Base-by-base conservation (phyloP, 2,329 filamentous ascomycete species). In the Diaporthe caulivora region DNA sequence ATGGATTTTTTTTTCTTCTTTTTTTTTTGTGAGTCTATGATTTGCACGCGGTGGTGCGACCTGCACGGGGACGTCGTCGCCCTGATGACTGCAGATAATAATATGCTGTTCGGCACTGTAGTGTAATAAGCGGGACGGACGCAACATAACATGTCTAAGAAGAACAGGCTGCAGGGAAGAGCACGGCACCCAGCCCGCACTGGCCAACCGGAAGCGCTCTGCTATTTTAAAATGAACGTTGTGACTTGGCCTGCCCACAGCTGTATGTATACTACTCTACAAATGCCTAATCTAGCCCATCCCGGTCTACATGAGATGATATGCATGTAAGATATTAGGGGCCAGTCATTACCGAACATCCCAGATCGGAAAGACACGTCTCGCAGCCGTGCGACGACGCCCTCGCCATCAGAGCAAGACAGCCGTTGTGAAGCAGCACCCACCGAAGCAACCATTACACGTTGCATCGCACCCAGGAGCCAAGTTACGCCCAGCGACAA, bases 181-280 rank as follows among this genome's bases (percentile, higher is more conserved):
- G 60, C 29, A 29, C 8, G 49, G 40, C 62, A 67, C 15, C 62
- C 13, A 18, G 51, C 34, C 31, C 44, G 6, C 55, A 54, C 21
- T 44, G 31, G 49, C 69, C 69, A 71, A 71, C 34, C 24, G n/a
- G 47, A 31, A 11, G n/a, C 31, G 24, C 24, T 2, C 54, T 62
- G 69, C 55, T 71, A 71, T 71, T 71, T 62, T 71, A 42, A 53
- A 42, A 37, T 17, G 31, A 21, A 42, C n/a, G 24, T 31, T 44
- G 42, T 65, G 54, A 54, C 62, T 67, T 67, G 62, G 62, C 62
- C 40, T 53, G 42, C 60, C 60, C 34, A 53, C 15, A 60, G 21
- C 11, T 21, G 5, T 5, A 5, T 9, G 34, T 34, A 5, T 34
- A 9, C 34, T 34, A 5, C 37, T 40, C 37, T 40, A 10, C 37